Evolutionary conservation across 805 yeast species (phyloP).

Genomic region (Saccharomycopsis synnaedendra): DNA sequence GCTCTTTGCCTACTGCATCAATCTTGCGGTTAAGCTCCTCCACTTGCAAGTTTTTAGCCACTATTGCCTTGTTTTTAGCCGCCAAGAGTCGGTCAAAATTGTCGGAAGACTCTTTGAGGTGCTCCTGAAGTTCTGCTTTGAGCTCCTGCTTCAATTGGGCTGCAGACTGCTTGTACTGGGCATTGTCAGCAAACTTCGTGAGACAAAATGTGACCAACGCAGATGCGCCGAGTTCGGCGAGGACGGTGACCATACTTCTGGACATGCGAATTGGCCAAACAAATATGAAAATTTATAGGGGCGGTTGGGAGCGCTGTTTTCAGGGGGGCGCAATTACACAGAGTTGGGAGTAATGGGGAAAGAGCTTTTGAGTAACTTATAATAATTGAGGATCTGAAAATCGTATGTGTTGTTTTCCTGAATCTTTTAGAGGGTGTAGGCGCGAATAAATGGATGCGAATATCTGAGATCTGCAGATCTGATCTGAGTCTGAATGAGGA

Average conservation of each 20-base stretch:
- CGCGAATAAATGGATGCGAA: too few species aligned
- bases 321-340: too few species aligned
- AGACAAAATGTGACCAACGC: conserved; percentile 11
- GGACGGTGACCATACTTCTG: conserved; percentile 13
- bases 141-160: conserved; percentile 1
- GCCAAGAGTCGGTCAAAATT: conserved; percentile 4
- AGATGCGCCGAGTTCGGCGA: conserved; percentile 16
- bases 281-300: too few species aligned
- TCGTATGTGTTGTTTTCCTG: too few species aligned
- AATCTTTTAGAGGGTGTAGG: too few species aligned
- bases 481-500: too few species aligned
- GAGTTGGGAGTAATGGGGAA: too few species aligned
- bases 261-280: not conserved
- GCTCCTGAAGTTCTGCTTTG: conserved; percentile 6
- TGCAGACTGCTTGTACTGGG: conserved; percentile 7
- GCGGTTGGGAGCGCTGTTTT: too few species aligned
- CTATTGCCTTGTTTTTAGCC: conserved; percentile 2
- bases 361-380: too few species aligned
- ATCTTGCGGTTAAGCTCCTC: conserved; percentile 8
- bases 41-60: conserved; percentile 10
- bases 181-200: conserved; percentile 12
- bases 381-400: too few species aligned
- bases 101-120: conserved; percentile 3
- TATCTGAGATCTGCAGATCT: too few species aligned
- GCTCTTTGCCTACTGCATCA: not conserved